These are phyloP conservation scores for Arxiozyma heterogenica DNA, from an alignment of 1,139 yeast species.

Conservation along the genomic window DNA sequence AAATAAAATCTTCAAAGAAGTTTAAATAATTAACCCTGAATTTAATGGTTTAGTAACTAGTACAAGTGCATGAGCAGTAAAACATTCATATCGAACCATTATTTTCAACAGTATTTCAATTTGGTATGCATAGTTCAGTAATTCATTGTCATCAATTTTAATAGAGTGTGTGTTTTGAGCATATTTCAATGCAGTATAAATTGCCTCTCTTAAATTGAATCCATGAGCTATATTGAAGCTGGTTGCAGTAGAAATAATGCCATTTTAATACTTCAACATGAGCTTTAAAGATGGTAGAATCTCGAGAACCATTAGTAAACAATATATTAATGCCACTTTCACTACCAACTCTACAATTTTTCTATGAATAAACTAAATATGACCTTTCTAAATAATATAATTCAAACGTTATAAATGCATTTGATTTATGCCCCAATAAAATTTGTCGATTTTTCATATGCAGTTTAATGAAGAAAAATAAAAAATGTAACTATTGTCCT, in stretches of 20 bases:
- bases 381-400: no score
- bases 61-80: constrained; percentile 15
- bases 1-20: constrained; percentile 42
- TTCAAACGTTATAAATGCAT: no score
- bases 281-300: constrained; percentile 42
- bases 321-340: constrained; percentile 43
- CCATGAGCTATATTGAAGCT: constrained; percentile 62
- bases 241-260: constrained; percentile 73
- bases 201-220: constrained; percentile 37
- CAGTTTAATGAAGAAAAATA: no score
- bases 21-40: constrained; percentile 26
- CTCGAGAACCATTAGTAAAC: constrained; percentile 38
- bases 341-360: constrained; percentile 27
- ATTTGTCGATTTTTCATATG: no score
- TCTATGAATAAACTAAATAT: no score
- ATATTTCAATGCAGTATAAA: constrained; percentile 49
- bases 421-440: no score
- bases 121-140: constrained; percentile 45
- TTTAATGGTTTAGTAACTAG: constrained; percentile 21
- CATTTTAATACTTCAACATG: constrained; percentile 68
- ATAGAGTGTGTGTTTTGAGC: constrained; percentile 59
- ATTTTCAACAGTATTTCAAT: constrained; percentile 30
- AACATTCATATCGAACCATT: constrained; percentile 20
- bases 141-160: not conserved
- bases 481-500: no score